A percentile compares a stretch with the other conserved stretches of the same genome.
These are phyloP conservation scores for Kurtzmaniella cleridarum DNA, from an alignment of 805 yeast species.

Conservation along the genomic window DNA sequence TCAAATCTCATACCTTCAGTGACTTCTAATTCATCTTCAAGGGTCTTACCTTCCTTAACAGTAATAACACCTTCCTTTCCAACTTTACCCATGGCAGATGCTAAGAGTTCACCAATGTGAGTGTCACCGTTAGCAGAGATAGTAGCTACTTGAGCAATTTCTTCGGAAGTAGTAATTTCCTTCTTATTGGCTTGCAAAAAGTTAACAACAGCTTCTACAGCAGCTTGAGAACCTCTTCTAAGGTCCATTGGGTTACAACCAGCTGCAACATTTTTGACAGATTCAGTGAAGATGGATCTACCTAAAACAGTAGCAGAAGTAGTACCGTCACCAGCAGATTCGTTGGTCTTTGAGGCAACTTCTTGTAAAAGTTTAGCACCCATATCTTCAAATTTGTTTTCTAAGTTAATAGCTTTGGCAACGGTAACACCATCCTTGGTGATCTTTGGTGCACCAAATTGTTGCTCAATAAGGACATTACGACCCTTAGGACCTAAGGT, in stretches of 20 bases:
- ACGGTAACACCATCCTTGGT: constrained; percentile 99
- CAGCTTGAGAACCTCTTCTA: constrained; percentile 95
- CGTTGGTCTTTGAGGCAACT: constrained; percentile 95
- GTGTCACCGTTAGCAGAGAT: constrained; percentile 95
- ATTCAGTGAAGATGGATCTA: constrained; percentile 90
- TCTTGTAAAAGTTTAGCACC: constrained; percentile 95
- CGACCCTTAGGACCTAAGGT: constrained; percentile 98
- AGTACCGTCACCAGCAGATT: constrained; percentile 98
- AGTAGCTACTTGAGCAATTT: constrained; percentile 97
- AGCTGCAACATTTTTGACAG: constrained; percentile 95
- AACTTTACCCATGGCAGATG: constrained; percentile 96
- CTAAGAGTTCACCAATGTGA: constrained; percentile 86
- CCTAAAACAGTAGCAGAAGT: constrained; percentile 96
- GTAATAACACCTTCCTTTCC: constrained; percentile 99
- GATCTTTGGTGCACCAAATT: constrained; percentile 94
- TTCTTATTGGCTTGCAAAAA: constrained; percentile 81
- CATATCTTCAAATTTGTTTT: constrained; percentile 91
- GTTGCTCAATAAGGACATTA: constrained; percentile 93
- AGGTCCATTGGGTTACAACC: constrained; percentile 99
- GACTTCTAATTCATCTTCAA: constrained; percentile 93
- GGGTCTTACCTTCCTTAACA: constrained; percentile 93
- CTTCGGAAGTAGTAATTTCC: constrained; percentile 89
- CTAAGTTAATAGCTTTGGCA: constrained; percentile 75
- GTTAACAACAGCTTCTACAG: constrained; percentile 87
- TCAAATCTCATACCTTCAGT: constrained; percentile 98